Evolutionary conservation across 2,329 filamentous ascomycete genomes (phyloP), one percentile per base, ranked within the genome.

Genomic region (Xylariomycetidae sp.): DNA sequence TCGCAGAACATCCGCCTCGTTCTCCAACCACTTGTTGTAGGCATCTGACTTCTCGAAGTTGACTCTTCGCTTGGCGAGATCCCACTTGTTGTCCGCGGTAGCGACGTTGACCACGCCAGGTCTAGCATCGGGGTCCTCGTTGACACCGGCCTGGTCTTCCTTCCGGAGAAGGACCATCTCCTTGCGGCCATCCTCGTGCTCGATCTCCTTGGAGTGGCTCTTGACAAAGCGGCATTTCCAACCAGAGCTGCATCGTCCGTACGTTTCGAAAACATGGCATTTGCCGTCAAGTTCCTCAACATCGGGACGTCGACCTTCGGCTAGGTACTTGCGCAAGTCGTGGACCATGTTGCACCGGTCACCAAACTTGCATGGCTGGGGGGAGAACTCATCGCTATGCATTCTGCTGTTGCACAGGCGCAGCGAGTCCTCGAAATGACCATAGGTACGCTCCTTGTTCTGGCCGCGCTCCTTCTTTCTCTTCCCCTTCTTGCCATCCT

Each of bases 151-250:
- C 35, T 40, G 19, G 30, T 65, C 35, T 61, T 60, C 37, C 47
- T 76, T 70, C 37, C 77, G 74, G 14, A 83, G 50, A 30, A 95
- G 68, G 3, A 90, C 68, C 32, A 96, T 63, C 61, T 96, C 90
- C 50, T 85, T 87, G 46, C 76, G 75, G 7, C 88, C 90, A 57
- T 94, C 89, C 34, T 81, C 79, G 14, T 70, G 77, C 44, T 84
- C 76, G 16, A 85, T 62, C 61, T 96, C 90, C 42, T 79, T 72
- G 49, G 87, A 92, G 61, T 98, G 92, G 42, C 86, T 93, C 42
- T 74, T 74, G 20, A 86, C 83, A 53, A 95, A 94, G 15, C 90
- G 82, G 57, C 92, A 98, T 57, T 90, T 94, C 89, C 90, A 98
- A 5, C 92, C 92, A 10, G 82, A 76, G 30, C 76, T 72, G 50